A percentile compares a stretch with the other conserved stretches of the same genome.
These are phyloP conservation scores for Arabidopsis arenosa DNA, from an alignment of 345 rosid genomes.

Conservation along the genomic window DNA sequence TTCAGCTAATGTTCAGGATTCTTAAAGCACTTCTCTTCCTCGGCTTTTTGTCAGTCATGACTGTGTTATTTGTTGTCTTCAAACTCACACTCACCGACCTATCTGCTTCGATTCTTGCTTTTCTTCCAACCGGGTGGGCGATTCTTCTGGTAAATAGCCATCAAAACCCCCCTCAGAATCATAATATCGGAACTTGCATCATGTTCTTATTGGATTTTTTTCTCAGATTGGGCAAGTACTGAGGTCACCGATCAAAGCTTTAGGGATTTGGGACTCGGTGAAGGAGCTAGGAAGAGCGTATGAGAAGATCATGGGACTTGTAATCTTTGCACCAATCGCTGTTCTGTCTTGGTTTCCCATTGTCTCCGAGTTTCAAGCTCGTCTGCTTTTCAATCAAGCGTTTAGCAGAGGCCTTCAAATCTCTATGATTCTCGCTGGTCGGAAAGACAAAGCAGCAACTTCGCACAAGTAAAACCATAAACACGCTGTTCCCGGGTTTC, in stretches of 20 bases:
- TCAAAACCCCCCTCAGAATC: conserved; percentile 4
- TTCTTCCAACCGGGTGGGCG: conserved; percentile 94
- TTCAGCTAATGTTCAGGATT: conserved; percentile 91
- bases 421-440: conserved; percentile 84
- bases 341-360: conserved; percentile 86
- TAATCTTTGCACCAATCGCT: conserved; percentile 71
- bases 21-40: conserved; percentile 94
- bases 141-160: conserved; percentile 66
- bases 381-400: conserved; percentile 94
- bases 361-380: conserved; percentile 81
- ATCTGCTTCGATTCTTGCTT: conserved; percentile 76
- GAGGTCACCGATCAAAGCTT: conserved; percentile 52
- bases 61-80: conserved; percentile 70
- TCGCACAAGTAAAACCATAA: conserved; percentile 32
- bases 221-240: conserved; percentile 73
- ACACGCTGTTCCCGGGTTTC: conserved; percentile 2
- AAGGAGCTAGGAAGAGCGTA: conserved; percentile 87
- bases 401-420: conserved; percentile 93
- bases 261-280: conserved; percentile 79
- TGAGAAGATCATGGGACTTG: conserved; percentile 76
- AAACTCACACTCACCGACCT: conserved; percentile 71
- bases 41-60: conserved; percentile 82
- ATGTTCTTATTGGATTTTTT: conserved; percentile 3
- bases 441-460: conserved; percentile 53
- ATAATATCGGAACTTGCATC: conserved; percentile 4